Base-by-base conservation (phyloP, 805 yeast species). In the Candida glaebosa region DNA sequence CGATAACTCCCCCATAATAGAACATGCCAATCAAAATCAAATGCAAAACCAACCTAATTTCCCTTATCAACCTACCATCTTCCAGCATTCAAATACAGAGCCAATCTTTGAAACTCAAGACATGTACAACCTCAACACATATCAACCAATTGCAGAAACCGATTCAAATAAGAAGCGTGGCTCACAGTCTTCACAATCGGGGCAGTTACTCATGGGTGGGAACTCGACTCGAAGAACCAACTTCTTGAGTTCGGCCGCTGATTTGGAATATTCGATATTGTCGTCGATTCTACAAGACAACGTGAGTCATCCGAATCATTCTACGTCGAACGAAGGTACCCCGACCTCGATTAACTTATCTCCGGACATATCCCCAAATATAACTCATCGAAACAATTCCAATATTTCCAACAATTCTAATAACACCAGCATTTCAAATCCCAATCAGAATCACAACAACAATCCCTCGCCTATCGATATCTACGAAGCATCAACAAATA, bases 241-340 rank as follows among this genome's bases (percentile, higher is more conserved):
- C 45, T 84, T 84, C 51, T 54, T 83, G 45, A 81, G 88, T 1
- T 67, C 76, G 26, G 89, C 93, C 1, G 89, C 87, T 0, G 84
- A 82, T 52, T 65, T 82, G 39, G 93, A 84, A 51, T 84, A 84
- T 51, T 74, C 87, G 3, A 79, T 84, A 3, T 61, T 84, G 22
- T 82, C 88, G 6, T 78, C 73, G 45, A 83, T 84, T 38, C 71
- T 82, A 28, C 78, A 78, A 26, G 79, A 76, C 38, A 73, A 65
- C 44, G 53, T 61, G 37, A 51, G 61, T 41, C 55, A 49, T 36
- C 47, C 45, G 18, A 52, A 47, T 20, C 58, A 53, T 31, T 41
- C 60, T 18, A 57, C 68, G 2, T 60, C 68, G 10, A 61, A 53
- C 18, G 71, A 62, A 43, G 68, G 65, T 5, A 63, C 74, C 2